Base-by-base conservation (phyloP, 306 rosid species). In the Quillaja saponaria region DNA sequence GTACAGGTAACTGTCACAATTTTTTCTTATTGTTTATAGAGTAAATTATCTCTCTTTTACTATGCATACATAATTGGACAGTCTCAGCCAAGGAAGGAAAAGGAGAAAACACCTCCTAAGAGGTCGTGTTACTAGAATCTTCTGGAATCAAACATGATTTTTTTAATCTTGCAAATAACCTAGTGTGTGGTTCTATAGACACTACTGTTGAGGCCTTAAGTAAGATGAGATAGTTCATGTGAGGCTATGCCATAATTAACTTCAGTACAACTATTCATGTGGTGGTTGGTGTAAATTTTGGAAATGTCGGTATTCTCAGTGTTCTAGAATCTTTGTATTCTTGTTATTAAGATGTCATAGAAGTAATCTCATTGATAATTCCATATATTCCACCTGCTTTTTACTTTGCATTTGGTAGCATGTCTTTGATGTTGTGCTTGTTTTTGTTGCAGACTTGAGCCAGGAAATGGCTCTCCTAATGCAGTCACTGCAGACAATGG, bases 1-100 rank as follows among this genome's bases (percentile, higher is more conserved):
- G 68, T 92, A 81, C 84, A 84, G 98, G 98, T 92, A 79, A 83
- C 61, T 52, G 40, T 57, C 38, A 17, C 12, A 3, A 39, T 12
- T 39, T 2, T 39, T 25, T 45, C 21, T 51, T 17, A 37, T 68
- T 55, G 46, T 51, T 37, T 31, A 8, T 65, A 2, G 11, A 34
- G 50, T 57, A 48, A n/a, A n/a, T 57, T 54, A 13, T 33, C 34
- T 17, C 56, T 44, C n/a, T 18, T 7, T 35, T n/a, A n/a, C n/a
- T n/a, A n/a, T n/a, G n/a, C n/a, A n/a, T n/a, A n/a, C n/a, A n/a
- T n/a, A n/a, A n/a, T n/a, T n/a, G n/a, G n/a, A n/a, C n/a, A n/a
- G n/a, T n/a, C n/a, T n/a, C n/a, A n/a, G n/a, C n/a, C n/a, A n/a
- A n/a, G n/a, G n/a, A n/a, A n/a, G n/a, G n/a, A n/a, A n/a, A n/a